A percentile compares a stretch with the other conserved stretches of the same genome.
Evolutionary conservation across 495 filamentous ascomycete species (phyloP).

Genomic region (Penicillium canariense): DNA sequence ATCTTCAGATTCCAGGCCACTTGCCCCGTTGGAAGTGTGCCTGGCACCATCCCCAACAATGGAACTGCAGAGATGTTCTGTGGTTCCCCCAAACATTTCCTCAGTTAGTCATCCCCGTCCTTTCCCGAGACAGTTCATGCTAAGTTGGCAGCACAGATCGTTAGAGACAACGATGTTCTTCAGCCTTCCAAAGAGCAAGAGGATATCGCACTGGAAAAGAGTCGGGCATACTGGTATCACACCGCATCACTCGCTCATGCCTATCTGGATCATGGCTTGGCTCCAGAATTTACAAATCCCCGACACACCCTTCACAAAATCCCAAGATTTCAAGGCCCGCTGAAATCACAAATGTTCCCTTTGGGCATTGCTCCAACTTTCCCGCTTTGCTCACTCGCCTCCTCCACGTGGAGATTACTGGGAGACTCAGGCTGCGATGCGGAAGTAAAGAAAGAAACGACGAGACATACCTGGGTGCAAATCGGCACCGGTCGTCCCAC

Average conservation of each 20-base stretch:
- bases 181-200: neutral
- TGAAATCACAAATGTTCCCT: neutral
- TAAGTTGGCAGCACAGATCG: neutral
- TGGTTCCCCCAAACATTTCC: no score
- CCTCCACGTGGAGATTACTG: neutral
- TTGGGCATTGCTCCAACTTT: neutral
- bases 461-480: neutral
- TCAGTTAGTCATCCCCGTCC: no score
- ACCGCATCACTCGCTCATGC: neutral
- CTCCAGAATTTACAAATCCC: neutral
- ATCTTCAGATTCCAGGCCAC: no score
- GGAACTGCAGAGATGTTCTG: no score
- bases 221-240: neutral
- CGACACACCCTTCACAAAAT: neutral
- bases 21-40: no score
- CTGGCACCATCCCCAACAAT: no score
- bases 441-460: neutral
- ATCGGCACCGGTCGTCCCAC: neutral
- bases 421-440: neutral
- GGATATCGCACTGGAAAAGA: neutral
- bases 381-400: neutral
- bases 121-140: neutral
- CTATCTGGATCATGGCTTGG: neutral
- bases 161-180: neutral
- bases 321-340: neutral